phyloP scores from a whole-genome alignment of 495 filamentous ascomycete species.

The Schizothecium vesticola region DNA sequence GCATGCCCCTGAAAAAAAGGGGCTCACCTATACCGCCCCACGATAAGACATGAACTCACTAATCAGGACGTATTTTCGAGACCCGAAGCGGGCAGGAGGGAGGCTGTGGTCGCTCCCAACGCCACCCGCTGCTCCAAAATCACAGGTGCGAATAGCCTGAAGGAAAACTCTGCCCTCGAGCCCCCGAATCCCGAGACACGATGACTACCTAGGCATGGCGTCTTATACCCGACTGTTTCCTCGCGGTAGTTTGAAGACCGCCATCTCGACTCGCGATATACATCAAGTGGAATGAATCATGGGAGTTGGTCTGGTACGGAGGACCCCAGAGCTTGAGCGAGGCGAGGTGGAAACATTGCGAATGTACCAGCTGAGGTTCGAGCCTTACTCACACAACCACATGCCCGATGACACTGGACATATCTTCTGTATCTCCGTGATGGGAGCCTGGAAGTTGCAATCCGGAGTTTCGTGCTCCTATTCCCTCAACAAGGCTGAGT shows the following conservation, averaged over 20 bases:
- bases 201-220: background rate
- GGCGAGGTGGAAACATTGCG: background rate
- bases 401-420: background rate
- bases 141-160: background rate
- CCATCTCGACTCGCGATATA: background rate
- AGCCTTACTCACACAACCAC: background rate
- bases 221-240: background rate
- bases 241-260: background rate
- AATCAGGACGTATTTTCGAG: background rate
- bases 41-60: background rate
- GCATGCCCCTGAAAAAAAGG: background rate
- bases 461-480: background rate
- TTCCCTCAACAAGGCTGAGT: background rate
- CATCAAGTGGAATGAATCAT: background rate
- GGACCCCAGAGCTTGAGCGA: background rate
- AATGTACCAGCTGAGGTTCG: background rate
- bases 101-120: background rate
- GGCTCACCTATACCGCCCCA: background rate
- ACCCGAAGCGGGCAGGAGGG: background rate
- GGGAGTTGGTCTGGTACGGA: background rate
- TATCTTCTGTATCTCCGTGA: background rate
- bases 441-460: background rate
- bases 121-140: background rate
- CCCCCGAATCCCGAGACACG: background rate
- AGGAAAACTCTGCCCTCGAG: background rate